phyloP scores from a whole-genome alignment of 176 grass and related monocot species.

The Alopecurus myosuroides region DNA sequence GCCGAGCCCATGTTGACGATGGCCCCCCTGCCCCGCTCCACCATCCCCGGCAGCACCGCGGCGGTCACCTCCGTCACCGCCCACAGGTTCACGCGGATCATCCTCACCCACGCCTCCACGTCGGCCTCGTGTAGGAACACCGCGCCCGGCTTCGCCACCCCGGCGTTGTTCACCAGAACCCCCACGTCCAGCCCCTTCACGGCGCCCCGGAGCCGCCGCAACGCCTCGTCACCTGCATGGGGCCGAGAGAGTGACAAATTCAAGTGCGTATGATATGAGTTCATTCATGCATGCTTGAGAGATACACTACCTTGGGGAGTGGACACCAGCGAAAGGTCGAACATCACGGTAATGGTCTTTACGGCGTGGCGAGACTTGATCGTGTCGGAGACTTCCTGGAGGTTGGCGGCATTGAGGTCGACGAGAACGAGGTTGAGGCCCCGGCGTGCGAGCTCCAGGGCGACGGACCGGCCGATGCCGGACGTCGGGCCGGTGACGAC shows the following conservation, averaged over 20 bases:
- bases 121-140: slow-evolving; percentile 33
- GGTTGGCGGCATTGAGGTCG: slow-evolving; percentile 21
- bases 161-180: slow-evolving; percentile 46
- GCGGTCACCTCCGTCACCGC: slow-evolving; percentile 23
- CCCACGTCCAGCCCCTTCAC: slow-evolving; percentile 39
- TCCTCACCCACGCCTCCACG: background rate
- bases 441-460: slow-evolving; percentile 30
- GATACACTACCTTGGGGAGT: background rate
- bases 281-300: background rate
- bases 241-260: background rate
- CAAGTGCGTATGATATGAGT: background rate
- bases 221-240: background rate
- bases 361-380: background rate
- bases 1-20: slow-evolving; percentile 41
- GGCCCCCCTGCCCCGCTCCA: slow-evolving; percentile 24
- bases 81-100: slow-evolving; percentile 41
- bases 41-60: slow-evolving; percentile 35
- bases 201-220: background rate
- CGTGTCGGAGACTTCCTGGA: slow-evolving; percentile 2
- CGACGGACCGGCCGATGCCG: slow-evolving; percentile 40
- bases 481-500: slow-evolving; percentile 29
- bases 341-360: slow-evolving; percentile 13
- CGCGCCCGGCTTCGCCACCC: slow-evolving; percentile 15
- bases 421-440: slow-evolving; percentile 48
- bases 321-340: slow-evolving; percentile 33